Base-by-base conservation (phyloP, 164 flowering plant genomes). In the Magnolia officinalis region DNA sequence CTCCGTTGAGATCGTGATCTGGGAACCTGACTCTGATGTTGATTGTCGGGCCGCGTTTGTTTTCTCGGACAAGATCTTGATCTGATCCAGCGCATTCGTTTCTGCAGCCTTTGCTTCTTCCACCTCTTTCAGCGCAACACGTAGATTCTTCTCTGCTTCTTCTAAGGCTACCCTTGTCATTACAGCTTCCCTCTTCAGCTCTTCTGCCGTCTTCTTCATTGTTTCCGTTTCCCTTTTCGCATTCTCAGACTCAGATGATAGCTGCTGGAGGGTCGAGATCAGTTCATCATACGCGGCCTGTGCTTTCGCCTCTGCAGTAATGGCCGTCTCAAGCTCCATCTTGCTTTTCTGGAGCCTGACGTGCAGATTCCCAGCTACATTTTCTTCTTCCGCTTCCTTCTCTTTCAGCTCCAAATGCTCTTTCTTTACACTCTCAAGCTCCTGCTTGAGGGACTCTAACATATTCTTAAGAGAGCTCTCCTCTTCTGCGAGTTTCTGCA, bases 101-200 rank as follows among this genome's bases (percentile, higher is more conserved):
- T 96, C 98, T 7, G 96, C 93, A 31, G 84, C 80, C 79, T 92
- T 90, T 21, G 97, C 96, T 77, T 87, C 93, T 83, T 94, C 94
- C 6, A 92, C 92, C 84, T 94, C 97, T 73, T 81, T 75, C 50
- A 87, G 63, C 50, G 93, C 96, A 79, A 79, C 79, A 76, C 63
- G 83, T 21, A 92, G 86, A 61, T 84, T 77, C 81, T 83, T 80
- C 82, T 94, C 95, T 8, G 91, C 92, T 78, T 89, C 95, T 63
- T 86, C 83, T 10, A 91, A 82, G 4, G 85, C 86, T 73, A 76
- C 52, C 76, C 78, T 87, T 61, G 80, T 77, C 65, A 81, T 87
- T 76, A 82, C 86, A 16, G 92, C 90, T 88, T 88, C 94, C 73
- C 82, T 81, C 76, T 81, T 89, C 78, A 92, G 78, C 78, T 88